Evolutionary conservation across 805 yeast genomes (phyloP), one percentile per base, ranked within the genome.

Genomic region (Spathaspora girioi): DNA sequence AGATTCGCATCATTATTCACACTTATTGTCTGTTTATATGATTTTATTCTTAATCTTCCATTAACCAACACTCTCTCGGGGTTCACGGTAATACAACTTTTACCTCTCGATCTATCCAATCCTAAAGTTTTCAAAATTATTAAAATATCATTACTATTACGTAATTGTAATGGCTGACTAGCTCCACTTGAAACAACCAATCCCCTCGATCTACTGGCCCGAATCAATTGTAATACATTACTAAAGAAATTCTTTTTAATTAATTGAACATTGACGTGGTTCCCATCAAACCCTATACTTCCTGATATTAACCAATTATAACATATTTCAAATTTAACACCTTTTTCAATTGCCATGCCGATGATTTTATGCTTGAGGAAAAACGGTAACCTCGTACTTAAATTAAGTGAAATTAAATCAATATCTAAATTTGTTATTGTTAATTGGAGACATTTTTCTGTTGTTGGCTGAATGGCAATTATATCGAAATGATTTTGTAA

Each of bases 181-280:
- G 94, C 89, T 2, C 97, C 97, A 60, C 93, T 82, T 11, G 93
- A 81, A 5, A 90, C 74, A 1, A 94, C 76, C 15, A 94, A 62
- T 0, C 97, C 97, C 43, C 90, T 78, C 15, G 83, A 79, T 57
- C 99, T 76, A 0, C 96, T 80, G 11, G 96, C 89, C 55, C 99
- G 71, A 10, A 90, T 77, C 14, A 94, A 77, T 59, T 88, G 84
- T 50, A 87, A 76, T 1, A 84, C 80, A 63, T 90, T 92, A 32
- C 84, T 76, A 40, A 92, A 83, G 54, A 87, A 82, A 49, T 81
- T 81, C 41, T 84, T 76, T 55, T 93, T 76, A 17, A 76, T 64
- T 32, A 74, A 69, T 17, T 75, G 64, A 42, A 55, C 43, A 44
- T 63, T 60, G 32, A 48, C 49, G 3, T 38, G 48, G 18, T 19